Evolutionary conservation across 257 asterid species (phyloP).

Genomic region (Nicotiana tomentosiformis): DNA sequence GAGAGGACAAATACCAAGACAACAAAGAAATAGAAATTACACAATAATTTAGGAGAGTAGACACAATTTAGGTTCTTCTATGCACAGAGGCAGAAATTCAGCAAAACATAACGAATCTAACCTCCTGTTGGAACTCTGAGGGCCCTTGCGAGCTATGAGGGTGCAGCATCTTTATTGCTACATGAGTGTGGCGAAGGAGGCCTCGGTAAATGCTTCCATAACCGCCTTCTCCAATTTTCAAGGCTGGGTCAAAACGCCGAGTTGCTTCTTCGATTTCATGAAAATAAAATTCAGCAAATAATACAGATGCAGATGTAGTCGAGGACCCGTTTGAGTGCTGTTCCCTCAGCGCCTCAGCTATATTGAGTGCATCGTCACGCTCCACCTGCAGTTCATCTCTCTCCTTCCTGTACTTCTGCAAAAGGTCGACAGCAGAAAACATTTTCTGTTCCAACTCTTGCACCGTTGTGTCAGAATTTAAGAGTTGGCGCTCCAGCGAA

Average conservation of each 20-base stretch:
- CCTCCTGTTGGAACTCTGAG: constrained; percentile 83
- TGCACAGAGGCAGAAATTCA: not conserved
- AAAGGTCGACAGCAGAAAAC: constrained; percentile 64
- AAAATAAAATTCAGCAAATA: constrained; percentile 62
- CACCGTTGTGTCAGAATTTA: constrained; percentile 40
- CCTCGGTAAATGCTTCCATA: constrained; percentile 77
- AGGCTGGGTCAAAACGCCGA: constrained; percentile 39
- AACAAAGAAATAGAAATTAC: not conserved
- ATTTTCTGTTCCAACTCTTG: constrained; percentile 75
- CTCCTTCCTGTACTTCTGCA: constrained; percentile 76
- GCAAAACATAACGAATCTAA: constrained; percentile 18
- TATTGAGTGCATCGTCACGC: constrained; percentile 59
- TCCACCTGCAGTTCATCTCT: constrained; percentile 62
- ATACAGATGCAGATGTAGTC: constrained; percentile 41
- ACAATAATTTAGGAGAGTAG: not conserved
- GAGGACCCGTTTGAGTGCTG: constrained; percentile 50
- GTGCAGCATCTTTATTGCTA: constrained; percentile 73
- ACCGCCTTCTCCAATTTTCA: constrained; percentile 87
- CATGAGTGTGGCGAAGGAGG: constrained; percentile 66
- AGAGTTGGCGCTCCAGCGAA: constrained; percentile 51
- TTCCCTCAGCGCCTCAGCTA: constrained; percentile 54
- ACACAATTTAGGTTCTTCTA: not conserved
- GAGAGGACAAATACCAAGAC: not conserved
- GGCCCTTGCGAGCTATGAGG: constrained; percentile 76
- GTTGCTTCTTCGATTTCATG: constrained; percentile 81